Evolutionary conservation across 129 eudicot genomes (phyloP).

Genomic region (Pseudognaphalium luteoalbum): DNA sequence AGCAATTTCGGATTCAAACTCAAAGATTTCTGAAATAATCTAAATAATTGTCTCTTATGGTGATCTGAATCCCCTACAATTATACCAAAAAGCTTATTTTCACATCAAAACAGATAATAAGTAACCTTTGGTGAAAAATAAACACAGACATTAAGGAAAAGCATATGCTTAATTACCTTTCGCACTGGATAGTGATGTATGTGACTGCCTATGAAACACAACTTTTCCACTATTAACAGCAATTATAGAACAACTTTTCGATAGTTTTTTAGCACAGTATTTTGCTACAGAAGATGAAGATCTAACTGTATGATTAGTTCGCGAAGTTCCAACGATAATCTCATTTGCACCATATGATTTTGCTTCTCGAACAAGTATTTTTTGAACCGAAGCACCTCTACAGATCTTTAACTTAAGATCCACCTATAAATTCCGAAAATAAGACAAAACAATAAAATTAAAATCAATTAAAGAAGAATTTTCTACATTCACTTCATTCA

Average conservation of each 20-base stretch:
- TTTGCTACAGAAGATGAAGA: slow-evolving; percentile 71
- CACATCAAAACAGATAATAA: slow-evolving; percentile 11
- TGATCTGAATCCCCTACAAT: slow-evolving; percentile 49
- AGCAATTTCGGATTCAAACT: slow-evolving; percentile 50
- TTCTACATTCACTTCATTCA: background rate
- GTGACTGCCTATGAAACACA: slow-evolving; percentile 60
- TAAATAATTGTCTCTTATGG: slow-evolving; percentile 48
- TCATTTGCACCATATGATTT: slow-evolving; percentile 50
- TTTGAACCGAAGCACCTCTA: slow-evolving; percentile 65
- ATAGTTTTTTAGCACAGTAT: slow-evolving; percentile 70
- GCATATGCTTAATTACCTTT: slow-evolving; percentile 46
- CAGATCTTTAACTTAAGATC: slow-evolving; percentile 85
- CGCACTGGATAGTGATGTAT: slow-evolving; percentile 29
- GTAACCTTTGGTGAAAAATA: background rate
- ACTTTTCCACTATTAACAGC: slow-evolving; percentile 75
- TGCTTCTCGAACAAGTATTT: slow-evolving; percentile 60
- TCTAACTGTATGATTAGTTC: slow-evolving; percentile 40
- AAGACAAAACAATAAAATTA: background rate
- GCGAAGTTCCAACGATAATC: slow-evolving; percentile 59
- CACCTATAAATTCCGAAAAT: slow-evolving; percentile 42
- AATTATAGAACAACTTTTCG: slow-evolving; percentile 50
- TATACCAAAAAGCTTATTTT: background rate
- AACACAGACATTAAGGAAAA: background rate
- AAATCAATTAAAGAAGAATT: slow-evolving; percentile 10
- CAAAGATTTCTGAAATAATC: slow-evolving; percentile 62